Conservation (phyloP, 768 basidiomycete genomes). For the Zangia roseola region DNA sequence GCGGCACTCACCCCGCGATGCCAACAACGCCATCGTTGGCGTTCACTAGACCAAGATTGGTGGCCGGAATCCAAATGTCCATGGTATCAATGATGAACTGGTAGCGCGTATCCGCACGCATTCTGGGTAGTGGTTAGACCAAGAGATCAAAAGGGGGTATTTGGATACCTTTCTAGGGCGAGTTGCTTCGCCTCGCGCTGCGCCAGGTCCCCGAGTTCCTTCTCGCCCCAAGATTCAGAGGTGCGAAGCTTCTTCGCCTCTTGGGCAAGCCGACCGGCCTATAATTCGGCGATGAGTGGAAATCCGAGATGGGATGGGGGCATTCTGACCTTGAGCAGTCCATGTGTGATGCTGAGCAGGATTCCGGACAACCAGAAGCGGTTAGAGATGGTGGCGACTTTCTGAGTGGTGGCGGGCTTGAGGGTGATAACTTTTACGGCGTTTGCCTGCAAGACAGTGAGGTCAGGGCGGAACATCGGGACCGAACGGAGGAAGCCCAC, state of each 20-base stretch:
- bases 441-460: conserved; percentile 48
- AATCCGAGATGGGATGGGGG: neutral
- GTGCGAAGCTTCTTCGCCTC: conserved; percentile 55
- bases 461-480: neutral
- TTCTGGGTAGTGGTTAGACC: conserved; percentile 36
- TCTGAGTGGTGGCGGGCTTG: conserved; percentile 57
- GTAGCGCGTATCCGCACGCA: conserved; percentile 62
- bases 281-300: neutral
- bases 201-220: conserved; percentile 63
- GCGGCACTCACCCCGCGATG: conserved; percentile 68
- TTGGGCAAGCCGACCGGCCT: conserved; percentile 62
- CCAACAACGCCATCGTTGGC: conserved; percentile 87
- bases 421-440: conserved; percentile 62
- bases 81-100: conserved; percentile 85
- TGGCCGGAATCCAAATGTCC: conserved; percentile 90
- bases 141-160: neutral
- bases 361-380: conserved; percentile 91
- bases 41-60: conserved; percentile 69
- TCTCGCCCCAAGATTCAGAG: conserved; percentile 53
- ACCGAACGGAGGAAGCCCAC: conserved; percentile 42
- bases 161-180: conserved; percentile 51
- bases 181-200: conserved; percentile 65
- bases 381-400: conserved; percentile 64
- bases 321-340: conserved; percentile 58
- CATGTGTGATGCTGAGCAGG: conserved; percentile 70